Evolutionary conservation across 192 early-diverging fungal genomes (phyloP).

Genomic region (Podila epigama): DNA sequence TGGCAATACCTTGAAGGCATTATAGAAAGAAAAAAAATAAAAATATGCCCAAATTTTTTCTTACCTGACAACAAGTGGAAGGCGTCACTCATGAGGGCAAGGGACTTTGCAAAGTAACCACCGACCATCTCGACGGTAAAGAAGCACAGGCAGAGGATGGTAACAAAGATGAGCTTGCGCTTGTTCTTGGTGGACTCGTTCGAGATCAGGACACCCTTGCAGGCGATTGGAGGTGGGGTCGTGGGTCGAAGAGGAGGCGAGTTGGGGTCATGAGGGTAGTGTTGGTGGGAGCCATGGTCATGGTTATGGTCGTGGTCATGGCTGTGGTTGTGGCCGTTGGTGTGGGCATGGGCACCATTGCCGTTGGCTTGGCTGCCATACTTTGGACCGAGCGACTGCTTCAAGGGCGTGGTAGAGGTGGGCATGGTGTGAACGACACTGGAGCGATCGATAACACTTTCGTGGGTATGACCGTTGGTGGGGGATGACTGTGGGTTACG

Average conservation of each 20-base stretch:
- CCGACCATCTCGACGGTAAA: conserved; percentile 71
- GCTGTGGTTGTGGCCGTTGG: not conserved
- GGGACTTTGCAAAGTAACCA: conserved; percentile 65
- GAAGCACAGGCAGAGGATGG: conserved; percentile 53
- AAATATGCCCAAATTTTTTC: not conserved
- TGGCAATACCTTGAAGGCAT: too few species aligned
- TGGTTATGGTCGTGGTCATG: conserved; percentile 2
- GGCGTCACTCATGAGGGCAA: conserved; percentile 78
- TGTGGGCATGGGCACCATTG: not conserved
- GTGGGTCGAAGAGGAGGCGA: conserved; percentile 10
- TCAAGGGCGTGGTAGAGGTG: not conserved
- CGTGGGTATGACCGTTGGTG: not conserved
- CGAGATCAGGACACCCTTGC: conserved; percentile 45
- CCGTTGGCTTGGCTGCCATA: not conserved
- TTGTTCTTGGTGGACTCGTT: conserved; percentile 48
- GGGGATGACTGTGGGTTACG: not conserved
- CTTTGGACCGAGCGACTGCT: not conserved
- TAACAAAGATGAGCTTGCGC: conserved; percentile 49
- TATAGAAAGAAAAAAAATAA: not conserved
- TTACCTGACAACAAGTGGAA: conserved; percentile 78
- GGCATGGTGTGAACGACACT: not conserved
- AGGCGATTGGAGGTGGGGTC: conserved; percentile 37
- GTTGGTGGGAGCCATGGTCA: conserved; percentile 13
- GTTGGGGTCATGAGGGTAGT: conserved; percentile 19
- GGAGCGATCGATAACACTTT: not conserved